A percentile compares a stretch with the other conserved stretches of the same genome.
Conservation (phyloP, 2,329 filamentous ascomycete species). For the Madurella fahalii region DNA sequence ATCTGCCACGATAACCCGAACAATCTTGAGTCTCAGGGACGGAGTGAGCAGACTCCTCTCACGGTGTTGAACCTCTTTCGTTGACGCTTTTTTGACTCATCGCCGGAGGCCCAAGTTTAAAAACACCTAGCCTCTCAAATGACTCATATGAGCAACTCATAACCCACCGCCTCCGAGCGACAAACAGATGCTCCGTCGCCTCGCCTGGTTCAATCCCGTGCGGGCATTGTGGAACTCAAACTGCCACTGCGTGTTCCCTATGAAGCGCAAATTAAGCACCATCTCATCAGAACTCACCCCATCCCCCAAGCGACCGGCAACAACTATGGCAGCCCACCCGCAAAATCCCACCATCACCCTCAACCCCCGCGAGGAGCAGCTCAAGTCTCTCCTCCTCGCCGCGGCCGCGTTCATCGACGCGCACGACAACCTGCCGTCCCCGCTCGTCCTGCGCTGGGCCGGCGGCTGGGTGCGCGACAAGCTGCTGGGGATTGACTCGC, state of each 20-base stretch:
- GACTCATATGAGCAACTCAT: not conserved
- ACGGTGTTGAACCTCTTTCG: not conserved
- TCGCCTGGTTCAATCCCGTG: not conserved
- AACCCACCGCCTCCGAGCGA: not conserved
- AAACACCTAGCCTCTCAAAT: not conserved
- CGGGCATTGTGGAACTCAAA: not conserved
- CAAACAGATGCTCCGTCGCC: slow-evolving; percentile 4
- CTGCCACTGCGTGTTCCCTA: slow-evolving; percentile 4
- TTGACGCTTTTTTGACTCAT: too few relatives aligned
- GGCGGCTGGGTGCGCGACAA: slow-evolving; percentile 88
- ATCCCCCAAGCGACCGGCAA: not conserved
- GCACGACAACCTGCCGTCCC: slow-evolving; percentile 35
- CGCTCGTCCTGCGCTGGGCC: slow-evolving; percentile 69
- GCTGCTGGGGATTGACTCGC: slow-evolving; percentile 64
- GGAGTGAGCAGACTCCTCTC: too few relatives aligned
- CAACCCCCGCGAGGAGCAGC: slow-evolving; percentile 64
- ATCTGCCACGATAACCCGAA: too few relatives aligned
- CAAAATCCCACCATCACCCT: slow-evolving; percentile 44
- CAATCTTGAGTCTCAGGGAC: too few relatives aligned
- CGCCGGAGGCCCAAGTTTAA: too few relatives aligned
- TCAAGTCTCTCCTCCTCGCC: slow-evolving; percentile 75
- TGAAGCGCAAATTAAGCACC: slow-evolving; percentile 25
- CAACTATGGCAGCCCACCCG: slow-evolving; percentile 10
- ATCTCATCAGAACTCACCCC: slow-evolving; percentile 7
- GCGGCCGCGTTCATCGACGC: slow-evolving; percentile 67